A percentile compares a stretch with the other conserved stretches of the same genome.
Conservation (phyloP, 2,329 filamentous ascomycete genomes). For the Calonectria hawksworthii region DNA sequence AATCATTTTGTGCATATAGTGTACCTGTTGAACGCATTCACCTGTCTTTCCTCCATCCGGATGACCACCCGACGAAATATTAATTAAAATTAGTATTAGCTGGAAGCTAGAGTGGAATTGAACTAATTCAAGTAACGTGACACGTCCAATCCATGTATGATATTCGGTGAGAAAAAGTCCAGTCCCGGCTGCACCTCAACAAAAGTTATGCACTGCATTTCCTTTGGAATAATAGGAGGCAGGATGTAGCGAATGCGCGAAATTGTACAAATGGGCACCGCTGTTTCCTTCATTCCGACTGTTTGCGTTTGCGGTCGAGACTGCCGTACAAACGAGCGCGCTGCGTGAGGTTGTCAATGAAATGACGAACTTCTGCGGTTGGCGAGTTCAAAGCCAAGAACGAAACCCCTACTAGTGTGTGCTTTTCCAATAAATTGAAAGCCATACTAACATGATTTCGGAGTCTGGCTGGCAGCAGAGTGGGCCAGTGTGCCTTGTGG, state of each 20-base stretch:
- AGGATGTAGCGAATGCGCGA: background rate
- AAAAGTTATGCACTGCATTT: background rate
- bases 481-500: background rate
- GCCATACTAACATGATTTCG: background rate
- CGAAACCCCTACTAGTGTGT: no score
- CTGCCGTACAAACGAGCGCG: background rate
- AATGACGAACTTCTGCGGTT: background rate
- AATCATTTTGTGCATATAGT: no score
- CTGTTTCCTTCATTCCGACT: background rate
- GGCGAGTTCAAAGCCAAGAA: background rate
- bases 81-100: no score
- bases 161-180: no score
- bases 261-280: background rate
- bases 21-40: no score
- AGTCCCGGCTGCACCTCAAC: background rate
- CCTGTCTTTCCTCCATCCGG: no score
- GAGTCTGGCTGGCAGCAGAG: background rate
- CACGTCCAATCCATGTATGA: no score
- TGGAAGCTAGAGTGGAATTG: no score
- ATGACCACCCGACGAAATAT: no score
- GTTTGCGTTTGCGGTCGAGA: background rate
- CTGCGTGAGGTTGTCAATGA: background rate
- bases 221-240: background rate
- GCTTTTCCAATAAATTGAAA: no score
- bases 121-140: no score